phyloP scores from a whole-genome alignment of 2,329 filamentous ascomycete genomes.

The Verticillium zaregamsianum region DNA sequence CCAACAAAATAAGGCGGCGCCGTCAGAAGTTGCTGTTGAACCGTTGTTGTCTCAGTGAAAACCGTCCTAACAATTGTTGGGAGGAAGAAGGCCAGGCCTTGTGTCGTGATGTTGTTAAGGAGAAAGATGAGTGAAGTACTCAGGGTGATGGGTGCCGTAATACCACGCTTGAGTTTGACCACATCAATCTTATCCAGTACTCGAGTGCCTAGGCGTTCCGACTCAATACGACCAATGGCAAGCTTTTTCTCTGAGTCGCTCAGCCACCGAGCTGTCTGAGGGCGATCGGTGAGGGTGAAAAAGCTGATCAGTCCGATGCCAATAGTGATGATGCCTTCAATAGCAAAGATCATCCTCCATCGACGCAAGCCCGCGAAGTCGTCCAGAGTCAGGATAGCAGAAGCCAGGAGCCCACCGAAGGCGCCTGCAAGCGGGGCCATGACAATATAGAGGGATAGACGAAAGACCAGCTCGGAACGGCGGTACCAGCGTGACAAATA shows the following conservation, averaged over 20 bases:
- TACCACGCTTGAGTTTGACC: constrained; percentile 55
- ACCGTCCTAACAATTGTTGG: constrained; percentile 69
- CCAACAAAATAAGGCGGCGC: constrained; percentile 68
- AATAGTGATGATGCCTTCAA: constrained; percentile 53
- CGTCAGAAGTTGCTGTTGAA: constrained; percentile 64
- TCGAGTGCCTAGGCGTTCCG: constrained; percentile 59
- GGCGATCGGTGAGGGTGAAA: constrained; percentile 63
- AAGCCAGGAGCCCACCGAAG: constrained; percentile 43
- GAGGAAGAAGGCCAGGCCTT: constrained; percentile 67
- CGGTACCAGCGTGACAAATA: constrained; percentile 45
- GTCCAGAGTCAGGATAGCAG: constrained; percentile 49
- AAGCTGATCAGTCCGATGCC: constrained; percentile 50
- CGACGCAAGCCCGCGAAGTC: constrained; percentile 48
- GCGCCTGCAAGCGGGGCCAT: constrained; percentile 36
- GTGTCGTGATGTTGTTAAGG: constrained; percentile 66
- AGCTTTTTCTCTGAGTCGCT: constrained; percentile 61
- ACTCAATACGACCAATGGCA: constrained; percentile 62
- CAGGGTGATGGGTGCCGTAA: constrained; percentile 54
- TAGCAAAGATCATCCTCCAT: constrained; percentile 69
- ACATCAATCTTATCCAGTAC: constrained; percentile 62
- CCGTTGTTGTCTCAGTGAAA: constrained; percentile 52
- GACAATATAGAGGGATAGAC: constrained; percentile 38
- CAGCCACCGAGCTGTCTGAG: constrained; percentile 64
- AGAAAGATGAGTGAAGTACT: constrained; percentile 55
- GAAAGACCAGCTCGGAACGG: constrained; percentile 42